These are phyloP conservation scores for Lachnellula arida DNA, from an alignment of 2,329 filamentous ascomycete genomes.

Conservation along the genomic window DNA sequence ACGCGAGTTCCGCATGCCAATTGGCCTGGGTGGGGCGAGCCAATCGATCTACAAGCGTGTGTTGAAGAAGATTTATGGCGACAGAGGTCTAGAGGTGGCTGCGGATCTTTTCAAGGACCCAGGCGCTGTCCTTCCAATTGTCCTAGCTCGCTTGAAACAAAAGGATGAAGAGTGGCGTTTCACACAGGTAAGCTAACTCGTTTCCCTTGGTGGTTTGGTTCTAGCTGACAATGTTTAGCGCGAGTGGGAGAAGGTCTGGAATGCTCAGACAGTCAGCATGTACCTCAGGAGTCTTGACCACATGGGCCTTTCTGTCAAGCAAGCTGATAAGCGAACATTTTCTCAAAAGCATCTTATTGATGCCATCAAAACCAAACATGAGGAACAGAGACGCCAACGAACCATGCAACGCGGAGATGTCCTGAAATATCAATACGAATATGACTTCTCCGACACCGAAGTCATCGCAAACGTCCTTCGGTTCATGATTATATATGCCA, in stretches of 20 bases:
- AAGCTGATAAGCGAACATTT: conserved; percentile 84
- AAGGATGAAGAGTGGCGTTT: conserved; percentile 98
- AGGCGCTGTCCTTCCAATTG: conserved; percentile 80
- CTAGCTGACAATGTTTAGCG: conserved; percentile 46
- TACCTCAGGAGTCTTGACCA: conserved; percentile 97
- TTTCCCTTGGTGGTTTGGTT: conserved; percentile 1
- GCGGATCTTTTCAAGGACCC: conserved; percentile 81
- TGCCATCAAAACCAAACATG: conserved; percentile 86
- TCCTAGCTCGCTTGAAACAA: conserved; percentile 85
- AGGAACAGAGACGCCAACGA: conserved; percentile 76
- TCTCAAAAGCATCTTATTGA: conserved; percentile 86
- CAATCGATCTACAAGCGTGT: conserved; percentile 96
- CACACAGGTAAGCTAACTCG: conserved; percentile 52
- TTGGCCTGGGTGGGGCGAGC: conserved; percentile 84
- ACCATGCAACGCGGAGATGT: conserved; percentile 53
- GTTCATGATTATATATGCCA: conserved; percentile 59
- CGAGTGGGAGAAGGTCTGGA: conserved; percentile 99
- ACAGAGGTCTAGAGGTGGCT: conserved; percentile 79
- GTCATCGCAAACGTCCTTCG: conserved; percentile 60
- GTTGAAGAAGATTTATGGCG: conserved; percentile 95
- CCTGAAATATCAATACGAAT: conserved; percentile 69
- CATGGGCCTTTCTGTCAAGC: conserved; percentile 86
- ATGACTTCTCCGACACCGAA: conserved; percentile 66
- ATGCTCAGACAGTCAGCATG: conserved; percentile 88
- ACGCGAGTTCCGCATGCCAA: conserved; percentile 70